Evolutionary conservation across 1,284 basidiomycete genomes (phyloP).

Genomic region (Sporisorium reilianum): DNA sequence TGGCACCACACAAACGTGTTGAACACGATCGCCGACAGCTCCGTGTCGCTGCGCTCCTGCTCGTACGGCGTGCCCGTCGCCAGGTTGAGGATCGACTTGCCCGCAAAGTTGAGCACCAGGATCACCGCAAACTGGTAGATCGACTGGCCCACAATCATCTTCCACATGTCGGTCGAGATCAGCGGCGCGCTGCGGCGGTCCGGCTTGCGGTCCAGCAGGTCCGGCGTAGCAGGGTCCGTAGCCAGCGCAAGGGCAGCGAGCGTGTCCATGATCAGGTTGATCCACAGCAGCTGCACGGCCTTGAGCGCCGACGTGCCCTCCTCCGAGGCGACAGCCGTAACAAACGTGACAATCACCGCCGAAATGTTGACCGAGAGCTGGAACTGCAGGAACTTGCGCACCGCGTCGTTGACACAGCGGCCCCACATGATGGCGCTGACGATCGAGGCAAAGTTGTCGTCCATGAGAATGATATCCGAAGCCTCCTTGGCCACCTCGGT

Average conservation of each 20-base stretch:
- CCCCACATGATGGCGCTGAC: constrained; percentile 99
- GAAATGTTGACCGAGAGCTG: constrained; percentile 97
- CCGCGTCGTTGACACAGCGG: constrained; percentile 95
- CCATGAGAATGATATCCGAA: constrained; percentile 97
- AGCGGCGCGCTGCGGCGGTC: constrained; percentile 88
- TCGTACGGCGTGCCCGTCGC: constrained; percentile 65
- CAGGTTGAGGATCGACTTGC: constrained; percentile 76
- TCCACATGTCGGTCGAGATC: constrained; percentile 83
- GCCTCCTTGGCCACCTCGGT: constrained; percentile 99
- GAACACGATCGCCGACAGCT: constrained; percentile 90
- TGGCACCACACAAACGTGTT: constrained; percentile 93
- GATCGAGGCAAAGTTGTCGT: constrained; percentile 92
- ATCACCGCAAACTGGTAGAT: constrained; percentile 86
- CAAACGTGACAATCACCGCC: constrained; percentile 92
- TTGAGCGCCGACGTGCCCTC: constrained; percentile 86
- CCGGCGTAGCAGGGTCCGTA: constrained; percentile 88
- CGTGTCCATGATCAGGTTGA: constrained; percentile 94
- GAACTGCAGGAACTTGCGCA: constrained; percentile 98
- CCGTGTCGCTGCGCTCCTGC: constrained; percentile 70
- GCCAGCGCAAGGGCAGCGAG: constrained; percentile 96
- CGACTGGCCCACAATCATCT: constrained; percentile 92
- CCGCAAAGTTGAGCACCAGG: constrained; percentile 89
- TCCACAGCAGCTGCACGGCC: constrained; percentile 96
- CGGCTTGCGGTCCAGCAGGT: constrained; percentile 87
- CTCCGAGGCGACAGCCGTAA: constrained; percentile 84